Percentiles rank a stretch among this genome's conserved stretches.
Evolutionary conservation across 495 filamentous ascomycete species (phyloP).

Genomic region (Talaromyces wortmannii): DNA sequence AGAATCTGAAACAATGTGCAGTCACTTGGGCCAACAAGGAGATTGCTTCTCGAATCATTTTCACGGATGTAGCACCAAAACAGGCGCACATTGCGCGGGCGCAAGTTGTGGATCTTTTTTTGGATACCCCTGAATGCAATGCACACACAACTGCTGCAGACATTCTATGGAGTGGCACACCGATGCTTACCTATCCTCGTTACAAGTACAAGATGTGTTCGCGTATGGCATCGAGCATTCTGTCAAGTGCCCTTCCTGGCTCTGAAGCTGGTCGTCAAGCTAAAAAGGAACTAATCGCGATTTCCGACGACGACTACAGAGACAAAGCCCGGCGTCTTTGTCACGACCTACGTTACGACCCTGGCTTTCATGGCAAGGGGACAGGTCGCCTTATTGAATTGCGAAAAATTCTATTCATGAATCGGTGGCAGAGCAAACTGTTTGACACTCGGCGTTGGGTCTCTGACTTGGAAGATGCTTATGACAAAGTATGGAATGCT

Average conservation of each 20-base stretch:
- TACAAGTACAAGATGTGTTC: slow-evolving; percentile 99
- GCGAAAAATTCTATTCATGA: slow-evolving; percentile 71
- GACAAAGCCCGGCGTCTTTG: slow-evolving; percentile 68
- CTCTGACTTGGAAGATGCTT: slow-evolving; percentile 80
- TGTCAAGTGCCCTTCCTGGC: slow-evolving; percentile 80
- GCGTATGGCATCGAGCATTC: slow-evolving; percentile 91
- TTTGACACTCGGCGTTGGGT: slow-evolving; percentile 96
- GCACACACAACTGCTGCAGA: slow-evolving; percentile 97
- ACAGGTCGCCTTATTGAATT: slow-evolving; percentile 66
- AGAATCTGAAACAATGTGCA: slow-evolving; percentile 73
- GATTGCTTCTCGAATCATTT: slow-evolving; percentile 86
- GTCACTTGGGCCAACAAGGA: slow-evolving; percentile 76
- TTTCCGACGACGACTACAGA: slow-evolving; percentile 76
- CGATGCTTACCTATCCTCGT: slow-evolving; percentile 86
- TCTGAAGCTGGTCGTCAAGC: slow-evolving; percentile 57
- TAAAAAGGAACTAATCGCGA: slow-evolving; percentile 68
- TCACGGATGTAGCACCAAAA: slow-evolving; percentile 96
- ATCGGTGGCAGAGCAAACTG: slow-evolving; percentile 73
- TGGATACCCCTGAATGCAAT: slow-evolving; percentile 98
- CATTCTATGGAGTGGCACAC: slow-evolving; percentile 92
- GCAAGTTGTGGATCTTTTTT: slow-evolving; percentile 85
- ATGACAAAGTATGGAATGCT: slow-evolving; percentile 76
- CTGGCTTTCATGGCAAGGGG: slow-evolving; percentile 45
- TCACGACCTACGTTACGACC: slow-evolving; percentile 56
- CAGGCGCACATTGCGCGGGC: slow-evolving; percentile 90